Evolutionary conservation across 2,329 filamentous ascomycete species (phyloP).

Genomic region (Pseudogymnoascus sp.): DNA sequence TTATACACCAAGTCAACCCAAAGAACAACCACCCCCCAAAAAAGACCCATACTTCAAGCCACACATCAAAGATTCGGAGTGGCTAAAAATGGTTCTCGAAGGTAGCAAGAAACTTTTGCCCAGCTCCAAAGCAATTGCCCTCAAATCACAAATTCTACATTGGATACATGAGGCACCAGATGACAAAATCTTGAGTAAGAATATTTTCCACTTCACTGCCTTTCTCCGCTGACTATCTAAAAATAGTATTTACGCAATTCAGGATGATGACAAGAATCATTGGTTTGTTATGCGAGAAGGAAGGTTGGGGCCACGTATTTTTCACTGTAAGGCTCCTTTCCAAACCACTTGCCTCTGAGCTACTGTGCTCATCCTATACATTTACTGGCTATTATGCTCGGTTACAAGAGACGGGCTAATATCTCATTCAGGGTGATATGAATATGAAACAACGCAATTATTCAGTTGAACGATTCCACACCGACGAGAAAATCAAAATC

Average conservation of each 20-base stretch:
- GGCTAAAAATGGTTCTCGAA: constrained; percentile 22
- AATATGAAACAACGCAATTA: constrained; percentile 36
- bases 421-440: constrained; percentile 38
- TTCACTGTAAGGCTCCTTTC: constrained; percentile 29
- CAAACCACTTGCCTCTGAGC: too few species aligned
- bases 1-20: not conserved
- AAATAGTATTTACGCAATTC: constrained; percentile 53
- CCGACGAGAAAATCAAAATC: constrained; percentile 34
- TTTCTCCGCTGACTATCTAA: not conserved
- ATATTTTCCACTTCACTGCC: not conserved
- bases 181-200: constrained; percentile 39
- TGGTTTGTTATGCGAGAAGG: constrained; percentile 38
- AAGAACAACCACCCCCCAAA: not conserved
- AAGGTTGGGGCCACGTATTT: constrained; percentile 39
- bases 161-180: constrained; percentile 36
- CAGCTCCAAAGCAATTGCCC: constrained; percentile 33
- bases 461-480: constrained; percentile 39
- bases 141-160: constrained; percentile 30
- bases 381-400: too few species aligned
- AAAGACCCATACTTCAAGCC: constrained; percentile 20
- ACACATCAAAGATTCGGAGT: constrained; percentile 17
- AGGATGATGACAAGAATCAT: constrained; percentile 45
- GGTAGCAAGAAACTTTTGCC: constrained; percentile 26
- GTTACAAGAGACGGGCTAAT: too few species aligned
- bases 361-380: too few species aligned